A percentile compares a stretch with the other conserved stretches of the same genome.
phyloP scores from a whole-genome alignment of 306 rosid species.

The Prunus salicina region DNA sequence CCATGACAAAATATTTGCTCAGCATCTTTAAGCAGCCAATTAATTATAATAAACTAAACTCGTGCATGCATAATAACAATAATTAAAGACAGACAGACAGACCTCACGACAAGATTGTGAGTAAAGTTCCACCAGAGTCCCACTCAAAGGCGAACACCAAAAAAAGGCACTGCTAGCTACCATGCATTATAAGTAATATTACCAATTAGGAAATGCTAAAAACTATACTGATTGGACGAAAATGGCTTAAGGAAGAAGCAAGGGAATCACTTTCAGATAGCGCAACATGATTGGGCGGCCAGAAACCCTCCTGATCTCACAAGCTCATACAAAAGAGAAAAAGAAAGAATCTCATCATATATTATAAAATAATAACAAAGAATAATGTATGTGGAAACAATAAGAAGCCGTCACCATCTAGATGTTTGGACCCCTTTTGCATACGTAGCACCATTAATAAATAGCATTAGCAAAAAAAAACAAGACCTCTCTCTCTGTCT shows the following conservation, averaged over 20 bases:
- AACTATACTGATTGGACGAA: conserved; percentile 30
- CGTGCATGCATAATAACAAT: not conserved
- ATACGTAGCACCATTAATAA: conserved; percentile 4
- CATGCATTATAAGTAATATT: conserved; percentile 17
- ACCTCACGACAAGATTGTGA: conserved; percentile 19
- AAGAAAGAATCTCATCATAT: conserved; percentile 32
- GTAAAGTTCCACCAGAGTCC: conserved; percentile 19
- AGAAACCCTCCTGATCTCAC: conserved; percentile 31
- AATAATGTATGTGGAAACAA: conserved; percentile 57
- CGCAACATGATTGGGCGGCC: conserved; percentile 48
- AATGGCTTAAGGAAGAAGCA: conserved; percentile 88
- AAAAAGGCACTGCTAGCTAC: conserved; percentile 14
- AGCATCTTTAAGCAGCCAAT: too few species aligned
- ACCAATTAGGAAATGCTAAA: conserved; percentile 45
- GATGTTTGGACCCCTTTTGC: conserved; percentile 38
- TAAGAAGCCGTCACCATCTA: conserved; percentile 38
- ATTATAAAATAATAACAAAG: conserved; percentile 28
- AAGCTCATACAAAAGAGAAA: conserved; percentile 5
- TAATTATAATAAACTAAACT: not conserved
- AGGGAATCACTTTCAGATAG: conserved; percentile 50
- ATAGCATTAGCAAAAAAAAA: not conserved
- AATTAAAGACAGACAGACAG: not conserved
- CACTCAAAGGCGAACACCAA: conserved; percentile 16
- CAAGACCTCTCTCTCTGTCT: not conserved
- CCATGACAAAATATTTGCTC: too few species aligned